Base-by-base conservation (phyloP, 129 eudicot species). In the Flaveria bidentis region DNA sequence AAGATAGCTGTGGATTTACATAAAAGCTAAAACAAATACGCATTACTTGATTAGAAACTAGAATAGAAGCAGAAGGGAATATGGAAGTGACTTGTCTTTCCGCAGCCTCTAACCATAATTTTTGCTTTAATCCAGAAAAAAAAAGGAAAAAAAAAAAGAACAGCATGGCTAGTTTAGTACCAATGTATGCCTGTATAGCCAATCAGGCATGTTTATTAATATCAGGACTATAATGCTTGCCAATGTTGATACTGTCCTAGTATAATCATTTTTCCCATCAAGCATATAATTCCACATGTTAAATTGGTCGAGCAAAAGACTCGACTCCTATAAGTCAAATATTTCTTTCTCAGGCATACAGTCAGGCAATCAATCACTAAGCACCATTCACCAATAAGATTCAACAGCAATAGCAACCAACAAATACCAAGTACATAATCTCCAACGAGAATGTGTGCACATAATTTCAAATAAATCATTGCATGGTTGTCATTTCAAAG, bases 21-120 rank as follows among this genome's bases (percentile, higher is more conserved):
- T 7, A 68, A 13, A 55, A 33, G 47, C 15, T 58, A 28, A 15
- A n/a, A 15, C 15, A 55, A 67, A 42, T 49, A 74, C 1, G 49
- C 75, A 73, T 23, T 50, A 71, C 49, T 4, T 15, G 17, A 42
- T 78, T 60, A 71, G 23, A 78, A 62, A 58, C 49, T 71, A 36
- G 41, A 36, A 78, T 53, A 20, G 62, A 56, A 56, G 52, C 66
- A 78, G 17, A 61, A 45, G 14, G 28, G 42, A 70, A 28, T 70
- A 60, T 14, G 44, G 52, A 58, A 78, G 28, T 36, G 56, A 51
- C 41, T 7, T 22, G 60, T 67, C 58, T 67, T 55, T 53, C 60
- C 58, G 13, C 75, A 53, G 67, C 67, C 68, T 67, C 22, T 53
- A 55, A 76, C 66, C 42, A 28, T 65, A 36, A 51, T 65, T 15